Conservation (phyloP, 164 flowering plant genomes). For the Hamamelis virginiana region DNA sequence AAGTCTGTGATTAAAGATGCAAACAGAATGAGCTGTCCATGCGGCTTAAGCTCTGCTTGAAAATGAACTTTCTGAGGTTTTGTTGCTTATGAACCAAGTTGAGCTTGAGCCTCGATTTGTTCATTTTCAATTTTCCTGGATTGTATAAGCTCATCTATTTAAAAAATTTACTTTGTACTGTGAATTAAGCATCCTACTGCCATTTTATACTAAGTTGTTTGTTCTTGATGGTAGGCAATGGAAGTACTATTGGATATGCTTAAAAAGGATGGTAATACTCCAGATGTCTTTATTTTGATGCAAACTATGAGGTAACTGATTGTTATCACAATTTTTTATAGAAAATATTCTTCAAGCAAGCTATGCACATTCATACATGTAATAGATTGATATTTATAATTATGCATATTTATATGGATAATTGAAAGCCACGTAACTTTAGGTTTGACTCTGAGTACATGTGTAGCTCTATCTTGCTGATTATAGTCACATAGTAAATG, state of each 20-base stretch:
- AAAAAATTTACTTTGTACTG: background rate
- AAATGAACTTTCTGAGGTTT: too few species aligned
- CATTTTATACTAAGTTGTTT: slow-evolving; percentile 8
- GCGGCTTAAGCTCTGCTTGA: too few species aligned
- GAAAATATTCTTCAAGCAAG: background rate
- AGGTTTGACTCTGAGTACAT: background rate
- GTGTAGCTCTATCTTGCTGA: background rate
- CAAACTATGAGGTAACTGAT: slow-evolving; percentile 74
- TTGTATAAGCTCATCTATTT: too few species aligned
- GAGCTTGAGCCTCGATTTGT: too few species aligned
- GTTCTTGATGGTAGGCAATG: slow-evolving; percentile 45
- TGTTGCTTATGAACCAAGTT: too few species aligned
- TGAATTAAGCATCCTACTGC: background rate
- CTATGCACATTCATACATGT: background rate
- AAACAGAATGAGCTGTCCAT: too few species aligned
- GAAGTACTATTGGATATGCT: slow-evolving; percentile 79
- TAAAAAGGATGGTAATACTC: slow-evolving; percentile 53
- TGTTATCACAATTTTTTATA: background rate
- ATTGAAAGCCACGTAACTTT: background rate
- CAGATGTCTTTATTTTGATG: slow-evolving; percentile 59
- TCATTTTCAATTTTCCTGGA: too few species aligned
- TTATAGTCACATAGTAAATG: background rate
- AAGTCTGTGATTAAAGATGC: background rate
- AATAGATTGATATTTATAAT: too few species aligned
- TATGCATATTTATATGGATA: background rate